Evolutionary conservation across 306 rosid genomes (phyloP), one percentile per base, ranked within the genome.

Genomic region (Vigna trinervia): DNA sequence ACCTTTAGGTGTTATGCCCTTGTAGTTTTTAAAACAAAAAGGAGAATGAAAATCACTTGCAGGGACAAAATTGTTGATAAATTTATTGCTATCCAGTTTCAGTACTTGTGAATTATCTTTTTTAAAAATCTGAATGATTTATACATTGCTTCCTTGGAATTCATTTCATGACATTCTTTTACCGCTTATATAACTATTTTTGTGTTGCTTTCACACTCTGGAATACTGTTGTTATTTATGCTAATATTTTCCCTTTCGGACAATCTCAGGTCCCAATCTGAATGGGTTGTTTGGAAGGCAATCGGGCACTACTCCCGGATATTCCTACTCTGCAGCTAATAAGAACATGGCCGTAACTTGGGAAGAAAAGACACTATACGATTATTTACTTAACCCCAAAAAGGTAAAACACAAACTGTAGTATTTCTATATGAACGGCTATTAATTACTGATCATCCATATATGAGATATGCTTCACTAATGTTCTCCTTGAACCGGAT

Each of bases 231-330:
- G 4, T 50, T 4, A 39, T 57, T 15, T 53, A 39, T 59, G 73
- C 47, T 50, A 38, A 68, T 38, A 28, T 45, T 60, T 62, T 9
- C 51, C 19, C 38, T 73, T 13, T 71, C 41, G 41, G 46, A 54
- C 58, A 11, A 69, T 83, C 32, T 50, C 90, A 93, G 98, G 98
- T 19, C 98, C 98, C 72, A 93, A 93, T 83, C 87, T 93, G 63
- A 91, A 93, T 83, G 97, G 95, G 12, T 72, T 93, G 81, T 88
- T 93, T 26, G 98, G 98, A 80, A 89, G 98, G 90, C 98, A 93
- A 84, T 93, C 98, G 8, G 98, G 98, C 50, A 93, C 98, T n/a
- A 88, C 93, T 41, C 53, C 95, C 0, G 98, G 98, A 34, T 93
- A 91, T 80, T 93, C 98, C 10, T 93, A 93, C 64, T 93, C 98